Conservation (phyloP, 768 basidiomycete genomes). For the Trichaptum fuscoviolaceum region DNA sequence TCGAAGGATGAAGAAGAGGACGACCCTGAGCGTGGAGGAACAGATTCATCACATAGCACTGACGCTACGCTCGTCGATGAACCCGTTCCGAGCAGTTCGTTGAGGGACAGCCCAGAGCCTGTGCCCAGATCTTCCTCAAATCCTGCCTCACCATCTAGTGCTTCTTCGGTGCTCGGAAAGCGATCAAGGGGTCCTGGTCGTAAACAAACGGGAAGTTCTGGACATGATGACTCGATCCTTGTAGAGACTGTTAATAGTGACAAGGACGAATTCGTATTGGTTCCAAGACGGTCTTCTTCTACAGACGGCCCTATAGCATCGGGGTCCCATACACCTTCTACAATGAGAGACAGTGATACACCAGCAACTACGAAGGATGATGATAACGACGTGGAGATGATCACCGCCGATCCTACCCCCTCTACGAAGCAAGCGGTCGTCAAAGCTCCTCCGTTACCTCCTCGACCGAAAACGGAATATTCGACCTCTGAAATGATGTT, state of each 20-base stretch:
- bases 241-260: slow-evolving; percentile 17
- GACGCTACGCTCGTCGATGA: slow-evolving; percentile 88
- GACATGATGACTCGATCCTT: slow-evolving; percentile 41
- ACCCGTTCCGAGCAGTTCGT: slow-evolving; percentile 19
- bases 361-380: slow-evolving; percentile 19
- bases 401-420: background rate
- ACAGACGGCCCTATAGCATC: slow-evolving; percentile 6
- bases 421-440: slow-evolving; percentile 30
- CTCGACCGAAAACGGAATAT: slow-evolving; percentile 36
- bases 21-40: slow-evolving; percentile 59
- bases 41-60: slow-evolving; percentile 80
- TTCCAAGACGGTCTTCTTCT: slow-evolving; percentile 32
- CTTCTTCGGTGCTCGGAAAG: slow-evolving; percentile 62
- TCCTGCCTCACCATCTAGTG: slow-evolving; percentile 25
- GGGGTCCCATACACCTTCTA: background rate
- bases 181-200: slow-evolving; percentile 47
- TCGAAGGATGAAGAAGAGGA: slow-evolving; percentile 88
- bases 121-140: slow-evolving; percentile 16
- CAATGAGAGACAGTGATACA: background rate
- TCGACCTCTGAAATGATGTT: slow-evolving; percentile 88
- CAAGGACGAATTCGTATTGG: slow-evolving; percentile 38
- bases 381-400: slow-evolving; percentile 17
- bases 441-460: slow-evolving; percentile 46
- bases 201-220: slow-evolving; percentile 27
- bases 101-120: background rate